Evolutionary conservation across 192 early-diverging fungal genomes (phyloP), one percentile per base, ranked within the genome.

Genomic region (Cladochytrium replicatum): DNA sequence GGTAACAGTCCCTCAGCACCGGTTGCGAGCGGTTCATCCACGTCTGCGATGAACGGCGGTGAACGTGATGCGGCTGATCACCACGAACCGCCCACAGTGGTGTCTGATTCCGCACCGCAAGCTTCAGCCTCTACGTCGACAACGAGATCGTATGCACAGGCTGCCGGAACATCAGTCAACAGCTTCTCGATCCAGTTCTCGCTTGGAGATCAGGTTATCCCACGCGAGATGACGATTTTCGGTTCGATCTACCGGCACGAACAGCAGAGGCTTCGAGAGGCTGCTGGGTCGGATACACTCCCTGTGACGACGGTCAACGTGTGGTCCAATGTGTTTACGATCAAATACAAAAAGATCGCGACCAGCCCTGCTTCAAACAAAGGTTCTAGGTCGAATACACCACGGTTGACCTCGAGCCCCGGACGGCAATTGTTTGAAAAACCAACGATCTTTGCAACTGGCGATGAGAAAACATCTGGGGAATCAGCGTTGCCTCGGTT

Each of bases 161-260:
- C 58, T 23, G 40, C 56, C 17, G 23, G 54, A 4, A 1, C 55
- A 40, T 26, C 54, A 0, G 7, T 50, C 6, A 46, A 29, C 13
- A 9, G n/a, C 21, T 84, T 74, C 67, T 57, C 66, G 17, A 72
- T 89, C 38, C 58, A 69, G 37, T 87, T 89, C 45, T 66, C 60
- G 0, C 46, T 84, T 44, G 72, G 41, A 0, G 64, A 52, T n/a
- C 2, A 6, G 0, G 41, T 17, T 1, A 8, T 71, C 21, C 28
- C 47, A 6, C 29, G 11, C 0, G 78, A 84, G 37, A 64, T 48
- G 29, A 85, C 83, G 2, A 72, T 88, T 0, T 86, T 85, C 64
- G 81, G 74, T 17, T 78, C 83, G 29, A 57, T 84, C 23, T 83
- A 78, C 46, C 50, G 61, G 22, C 57, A 71, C 44, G 80, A 84